Conservation (phyloP, 2,329 filamentous ascomycete genomes). For the Xylaria sp. region DNA sequence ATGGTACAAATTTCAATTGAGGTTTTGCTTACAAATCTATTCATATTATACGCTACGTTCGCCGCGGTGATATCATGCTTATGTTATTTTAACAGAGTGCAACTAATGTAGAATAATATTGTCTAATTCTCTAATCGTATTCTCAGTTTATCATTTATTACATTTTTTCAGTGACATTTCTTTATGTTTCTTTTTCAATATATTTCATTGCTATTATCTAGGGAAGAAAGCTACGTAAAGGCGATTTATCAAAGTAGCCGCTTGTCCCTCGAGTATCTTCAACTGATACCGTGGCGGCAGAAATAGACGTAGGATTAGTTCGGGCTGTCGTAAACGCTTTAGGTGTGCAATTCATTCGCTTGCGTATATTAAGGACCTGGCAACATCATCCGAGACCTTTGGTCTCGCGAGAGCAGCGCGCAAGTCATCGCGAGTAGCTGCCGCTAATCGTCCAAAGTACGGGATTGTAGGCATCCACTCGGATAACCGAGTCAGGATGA, state of each 20-base stretch:
- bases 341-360: not conserved
- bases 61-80: not conserved
- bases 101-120: too few relatives aligned
- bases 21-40: too few relatives aligned
- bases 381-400: not conserved
- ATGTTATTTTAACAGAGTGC: not conserved
- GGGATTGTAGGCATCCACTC: slow-evolving; percentile 6
- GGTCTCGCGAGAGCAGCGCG: not conserved
- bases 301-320: not conserved
- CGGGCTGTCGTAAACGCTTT: not conserved
- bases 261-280: not conserved
- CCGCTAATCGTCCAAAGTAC: not conserved
- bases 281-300: not conserved
- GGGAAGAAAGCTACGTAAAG: too few relatives aligned
- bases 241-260: not conserved
- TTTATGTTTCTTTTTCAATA: not conserved
- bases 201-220: not conserved
- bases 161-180: too few relatives aligned
- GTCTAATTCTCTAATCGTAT: too few relatives aligned
- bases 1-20: not conserved
- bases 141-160: too few relatives aligned
- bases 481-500: not conserved
- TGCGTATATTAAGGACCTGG: not conserved
- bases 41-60: too few relatives aligned
- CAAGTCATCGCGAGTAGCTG: not conserved